Evolutionary conservation across 768 basidiomycete species (phyloP), one percentile per base, ranked within the genome.

Genomic region (Coprinopsis sp.): DNA sequence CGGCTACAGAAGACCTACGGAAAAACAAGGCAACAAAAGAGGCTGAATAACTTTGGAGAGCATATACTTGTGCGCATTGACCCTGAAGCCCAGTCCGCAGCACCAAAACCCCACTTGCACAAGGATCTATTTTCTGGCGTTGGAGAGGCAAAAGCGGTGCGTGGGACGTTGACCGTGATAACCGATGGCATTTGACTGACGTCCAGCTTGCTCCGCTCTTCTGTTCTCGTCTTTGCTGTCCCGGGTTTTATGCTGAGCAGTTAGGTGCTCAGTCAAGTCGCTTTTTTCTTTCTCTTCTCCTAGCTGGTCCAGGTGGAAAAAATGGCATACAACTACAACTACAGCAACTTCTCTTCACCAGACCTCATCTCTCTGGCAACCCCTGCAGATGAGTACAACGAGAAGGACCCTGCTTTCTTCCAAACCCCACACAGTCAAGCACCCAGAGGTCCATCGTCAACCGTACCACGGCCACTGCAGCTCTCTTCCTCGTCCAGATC

Each of bases 291-390:
- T 51, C 47, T 43, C 37, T 54, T 44, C 52, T 52, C 37, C 44
- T 59, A 54, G 52, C 55, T 51, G 55, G 54, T 57, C 50, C 45
- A 49, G 48, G 48, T 44, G 28, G 48, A 42, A 49, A 49, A 30
- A 43, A 49, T 49, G 48, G 48, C 42, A 25, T 27, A 27, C 40
- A 30, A 14, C 25, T 21, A 44, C 31, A n/a, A n/a, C 13, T 28
- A 21, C 34, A 44, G 39, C 62, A 54, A 31, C 52, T 57, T 12
- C 55, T 60, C n/a, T 37, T 58, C 59, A 31, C 56, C 57, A 14
- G 58, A 66, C 31, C 57, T 65, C 52, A 49, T 65, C 47, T 50
- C 63, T 23, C 60, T 65, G 43, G 63, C 62, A 21, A 45, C 37
- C n/a, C 49, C 52, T 31, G 19, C 37, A 12, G 33, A 40, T 13